Conservation (phyloP, 371 early-diverging fungal genomes). For the Smittium mucronatum region DNA sequence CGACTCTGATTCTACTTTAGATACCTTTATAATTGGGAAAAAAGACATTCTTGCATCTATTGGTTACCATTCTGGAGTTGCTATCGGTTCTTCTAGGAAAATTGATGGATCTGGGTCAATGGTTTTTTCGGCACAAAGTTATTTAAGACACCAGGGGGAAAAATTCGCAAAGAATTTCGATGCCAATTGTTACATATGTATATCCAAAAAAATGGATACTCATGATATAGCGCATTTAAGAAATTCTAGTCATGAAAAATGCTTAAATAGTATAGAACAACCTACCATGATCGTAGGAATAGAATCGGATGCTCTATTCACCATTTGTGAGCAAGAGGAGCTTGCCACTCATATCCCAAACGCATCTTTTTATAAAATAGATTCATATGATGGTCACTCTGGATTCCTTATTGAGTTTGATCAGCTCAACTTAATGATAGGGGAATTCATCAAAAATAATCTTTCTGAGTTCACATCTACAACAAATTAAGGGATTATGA, state of each 20-base stretch:
- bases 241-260: conserved; percentile 36
- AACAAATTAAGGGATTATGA: too few relatives aligned
- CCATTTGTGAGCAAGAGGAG: conserved; percentile 71
- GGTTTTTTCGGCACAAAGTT: conserved; percentile 90
- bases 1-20: neutral
- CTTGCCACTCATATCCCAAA: conserved; percentile 70
- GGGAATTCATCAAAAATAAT: conserved; percentile 46
- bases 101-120: conserved; percentile 36
- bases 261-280: conserved; percentile 48
- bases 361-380: conserved; percentile 69
- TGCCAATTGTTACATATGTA: conserved; percentile 92
- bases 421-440: conserved; percentile 63
- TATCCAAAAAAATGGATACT: conserved; percentile 89
- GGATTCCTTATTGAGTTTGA: conserved; percentile 92
- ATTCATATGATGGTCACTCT: conserved; percentile 89
- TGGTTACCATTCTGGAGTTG: neutral
- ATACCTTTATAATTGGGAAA: neutral
- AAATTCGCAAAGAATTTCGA: conserved; percentile 89
- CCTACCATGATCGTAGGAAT: conserved; percentile 85
- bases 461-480: conserved; percentile 50
- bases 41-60: neutral
- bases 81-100: conserved; percentile 14
- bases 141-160: conserved; percentile 89
- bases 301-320: conserved; percentile 83
- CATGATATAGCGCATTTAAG: conserved; percentile 57